A percentile compares a stretch with the other conserved stretches of the same genome.
Conservation (phyloP, 164 flowering plant genomes). For the Paratinospora sagittata region DNA sequence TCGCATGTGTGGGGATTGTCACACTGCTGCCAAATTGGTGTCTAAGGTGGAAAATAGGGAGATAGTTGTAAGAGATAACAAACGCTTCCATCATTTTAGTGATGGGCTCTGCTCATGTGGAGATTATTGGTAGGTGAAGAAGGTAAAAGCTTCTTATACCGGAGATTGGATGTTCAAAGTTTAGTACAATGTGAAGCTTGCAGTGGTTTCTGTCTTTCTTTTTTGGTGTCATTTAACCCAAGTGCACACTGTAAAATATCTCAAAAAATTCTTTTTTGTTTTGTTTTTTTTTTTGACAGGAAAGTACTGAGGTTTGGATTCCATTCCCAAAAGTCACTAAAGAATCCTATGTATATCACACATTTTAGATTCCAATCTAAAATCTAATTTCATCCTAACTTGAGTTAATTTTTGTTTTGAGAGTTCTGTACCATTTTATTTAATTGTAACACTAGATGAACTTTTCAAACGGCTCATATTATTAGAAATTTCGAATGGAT, state of each 20-base stretch:
- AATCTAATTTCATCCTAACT: no score
- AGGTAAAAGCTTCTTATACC: neutral
- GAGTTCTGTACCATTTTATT: no score
- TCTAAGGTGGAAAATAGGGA: slow-evolving; percentile 49
- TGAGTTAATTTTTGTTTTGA: no score
- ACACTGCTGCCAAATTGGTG: slow-evolving; percentile 46
- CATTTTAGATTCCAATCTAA: neutral
- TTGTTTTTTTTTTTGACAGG: neutral
- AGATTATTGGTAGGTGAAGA: slow-evolving; percentile 45
- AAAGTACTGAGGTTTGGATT: neutral
- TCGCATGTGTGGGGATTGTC: slow-evolving; percentile 61
- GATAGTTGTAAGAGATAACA: slow-evolving; percentile 58
- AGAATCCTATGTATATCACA: neutral
- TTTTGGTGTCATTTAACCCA: neutral
- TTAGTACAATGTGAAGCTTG: neutral
- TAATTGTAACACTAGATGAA: no score
- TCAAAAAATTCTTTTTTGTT: neutral
- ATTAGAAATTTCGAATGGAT: no score
- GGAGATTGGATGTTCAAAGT: neutral
- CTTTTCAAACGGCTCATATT: no score
- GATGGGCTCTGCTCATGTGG: slow-evolving; percentile 59
- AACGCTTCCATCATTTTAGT: slow-evolving; percentile 57
- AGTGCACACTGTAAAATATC: neutral
- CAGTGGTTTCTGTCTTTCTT: neutral
- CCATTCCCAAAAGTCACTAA: neutral